Evolutionary conservation across 1,284 basidiomycete genomes (phyloP), one percentile per base, ranked within the genome.

Genomic region (Rhodotorula sp.): DNA sequence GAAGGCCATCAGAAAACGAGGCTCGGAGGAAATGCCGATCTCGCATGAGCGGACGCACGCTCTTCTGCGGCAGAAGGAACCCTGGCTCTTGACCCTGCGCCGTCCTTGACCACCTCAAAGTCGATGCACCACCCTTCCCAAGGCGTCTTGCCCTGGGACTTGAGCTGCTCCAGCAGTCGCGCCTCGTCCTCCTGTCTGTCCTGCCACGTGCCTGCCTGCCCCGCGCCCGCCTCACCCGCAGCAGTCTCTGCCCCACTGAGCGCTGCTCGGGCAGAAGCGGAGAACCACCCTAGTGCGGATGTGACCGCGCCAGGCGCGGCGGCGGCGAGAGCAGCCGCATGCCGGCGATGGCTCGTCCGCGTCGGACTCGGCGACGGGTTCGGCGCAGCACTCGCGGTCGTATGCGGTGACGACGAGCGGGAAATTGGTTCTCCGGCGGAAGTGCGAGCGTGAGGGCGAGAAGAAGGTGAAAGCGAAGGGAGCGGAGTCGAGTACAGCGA

Each of bases 41-140:
- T 34, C 34, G 27, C 12, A 27, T 7, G 2, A 5, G 0, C 12
- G 4, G n/a, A 65, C 72, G 54, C 46, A 68, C 72, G 61, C 44
- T 74, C 72, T 25, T 74, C 72, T 8, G 53, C 42, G 16, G 57
- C 64, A 5, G 42, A 45, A 55, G 25, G 25, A 10, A 23, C 48
- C 23, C 64, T 9, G 62, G 55, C 25, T 44, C 59, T 21, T 53
- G 44, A 5, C 52, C 48, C 42, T 54, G 25, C 27, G 34, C 9
- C n/a, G 1, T 64, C 72, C 5, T 19, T 25, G 0, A 72, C 10
- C 2, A 70, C 68, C 49, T 74, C 73, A 17, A 74, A 27, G 50
- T 74, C 73, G 54, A 74, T 41, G 25, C 58, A 45, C 70, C 70
- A 74, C 3, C 55, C 67, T 49, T 74, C 73, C 65, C 67, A 74